Conservation (phyloP, 805 yeast species). For the Kluyveromyces aestuarii region DNA sequence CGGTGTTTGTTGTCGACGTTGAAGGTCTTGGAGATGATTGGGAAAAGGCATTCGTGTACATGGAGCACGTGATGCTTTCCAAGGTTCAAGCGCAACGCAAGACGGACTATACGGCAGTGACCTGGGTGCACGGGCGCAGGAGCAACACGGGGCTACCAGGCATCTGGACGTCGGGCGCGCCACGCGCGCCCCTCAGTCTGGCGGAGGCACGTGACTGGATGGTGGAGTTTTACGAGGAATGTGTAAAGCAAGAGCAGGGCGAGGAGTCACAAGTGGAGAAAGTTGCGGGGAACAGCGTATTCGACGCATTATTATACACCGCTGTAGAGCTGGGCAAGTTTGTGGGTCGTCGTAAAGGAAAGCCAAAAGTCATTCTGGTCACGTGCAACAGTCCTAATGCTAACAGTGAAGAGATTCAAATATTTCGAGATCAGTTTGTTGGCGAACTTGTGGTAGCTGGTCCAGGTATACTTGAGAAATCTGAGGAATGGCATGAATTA, state of each 20-base stretch:
- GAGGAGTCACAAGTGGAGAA: too few species aligned
- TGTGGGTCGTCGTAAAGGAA: constrained; percentile 16
- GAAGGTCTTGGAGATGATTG: constrained; percentile 9
- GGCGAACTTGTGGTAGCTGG: constrained; percentile 12
- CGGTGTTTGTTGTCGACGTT: constrained; percentile 17
- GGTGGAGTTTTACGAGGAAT: constrained; percentile 6
- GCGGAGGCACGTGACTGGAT: constrained; percentile 6
- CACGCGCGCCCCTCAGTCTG: constrained; percentile 17
- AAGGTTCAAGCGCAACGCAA: constrained; percentile 22
- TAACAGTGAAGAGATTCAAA: constrained; percentile 16
- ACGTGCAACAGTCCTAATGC: constrained; percentile 18
- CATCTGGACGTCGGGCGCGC: constrained; percentile 2
- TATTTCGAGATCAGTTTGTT: constrained; percentile 15
- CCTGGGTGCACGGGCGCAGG: neutral
- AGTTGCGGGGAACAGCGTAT: constrained; percentile 7
- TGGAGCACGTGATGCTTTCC: constrained; percentile 20
- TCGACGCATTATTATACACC: constrained; percentile 16
- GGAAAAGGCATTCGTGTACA: constrained; percentile 11
- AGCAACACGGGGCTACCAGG: neutral
- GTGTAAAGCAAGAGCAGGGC: constrained; percentile 1
- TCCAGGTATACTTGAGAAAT: neutral
- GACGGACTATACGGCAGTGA: constrained; percentile 19
- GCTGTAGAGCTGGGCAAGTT: constrained; percentile 17
- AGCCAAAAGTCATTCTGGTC: constrained; percentile 19
- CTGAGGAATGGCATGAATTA: constrained; percentile 7